Percentiles rank a stretch among this genome's conserved stretches.
These are phyloP conservation scores for Thermomucor indicae-seudaticae DNA, from an alignment of 371 early-diverging fungal genomes.

Conservation along the genomic window DNA sequence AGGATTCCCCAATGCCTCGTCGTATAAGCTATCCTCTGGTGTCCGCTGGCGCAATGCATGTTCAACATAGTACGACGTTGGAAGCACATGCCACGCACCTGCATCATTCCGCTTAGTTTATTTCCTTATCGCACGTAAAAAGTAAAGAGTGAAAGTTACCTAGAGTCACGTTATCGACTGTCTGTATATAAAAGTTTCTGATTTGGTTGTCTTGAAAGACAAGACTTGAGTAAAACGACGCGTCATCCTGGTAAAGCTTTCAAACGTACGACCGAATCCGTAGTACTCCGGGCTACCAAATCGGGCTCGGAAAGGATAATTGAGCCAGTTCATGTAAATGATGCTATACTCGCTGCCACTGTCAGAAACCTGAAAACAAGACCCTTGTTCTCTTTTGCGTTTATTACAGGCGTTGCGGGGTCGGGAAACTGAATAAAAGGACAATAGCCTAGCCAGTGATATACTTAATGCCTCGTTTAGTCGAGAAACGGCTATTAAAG, in stretches of 20 bases:
- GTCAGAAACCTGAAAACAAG: not conserved
- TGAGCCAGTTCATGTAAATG: conserved; percentile 37
- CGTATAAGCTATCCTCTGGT: conserved; percentile 13
- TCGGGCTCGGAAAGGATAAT: conserved; percentile 18
- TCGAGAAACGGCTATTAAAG: no score
- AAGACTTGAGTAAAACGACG: not conserved
- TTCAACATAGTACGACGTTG: conserved; percentile 22
- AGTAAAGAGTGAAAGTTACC: conserved; percentile 11
- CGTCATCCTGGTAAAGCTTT: not conserved
- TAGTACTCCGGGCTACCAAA: conserved; percentile 32
- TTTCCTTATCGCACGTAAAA: not conserved
- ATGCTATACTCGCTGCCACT: conserved; percentile 12
- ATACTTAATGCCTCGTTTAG: no score
- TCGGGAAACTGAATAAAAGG: conserved; percentile 21
- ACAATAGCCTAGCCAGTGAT: conserved; percentile 34
- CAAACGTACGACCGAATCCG: conserved; percentile 40
- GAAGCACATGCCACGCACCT: conserved; percentile 47
- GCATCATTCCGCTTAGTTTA: not conserved
- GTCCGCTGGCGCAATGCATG: conserved; percentile 14
- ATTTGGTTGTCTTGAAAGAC: conserved; percentile 26
- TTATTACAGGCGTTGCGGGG: conserved; percentile 34
- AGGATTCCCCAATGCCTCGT: conserved; percentile 22
- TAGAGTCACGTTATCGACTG: conserved; percentile 36
- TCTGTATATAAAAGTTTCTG: conserved; percentile 27
- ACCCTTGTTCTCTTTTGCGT: not conserved